Base-by-base conservation (phyloP, 2,329 filamentous ascomycete species). In the Fulvia fulva region DNA sequence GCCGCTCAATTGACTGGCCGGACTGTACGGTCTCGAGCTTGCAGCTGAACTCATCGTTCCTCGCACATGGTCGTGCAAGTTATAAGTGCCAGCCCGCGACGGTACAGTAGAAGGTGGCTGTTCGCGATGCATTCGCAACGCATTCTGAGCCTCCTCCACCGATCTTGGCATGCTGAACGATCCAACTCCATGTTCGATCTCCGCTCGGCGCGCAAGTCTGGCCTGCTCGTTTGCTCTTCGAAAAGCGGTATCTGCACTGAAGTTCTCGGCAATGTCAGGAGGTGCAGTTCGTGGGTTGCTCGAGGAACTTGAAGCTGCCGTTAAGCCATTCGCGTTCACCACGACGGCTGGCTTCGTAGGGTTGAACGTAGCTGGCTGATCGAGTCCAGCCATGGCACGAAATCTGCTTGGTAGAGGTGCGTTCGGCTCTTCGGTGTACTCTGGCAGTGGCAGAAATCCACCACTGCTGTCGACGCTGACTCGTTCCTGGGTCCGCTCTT, bases 361-460 rank as follows among this genome's bases (percentile, higher is more conserved):
- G n/a, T 56, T 58, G 55, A 62, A 62, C 16, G 47, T 32, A 21
- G 59, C 47, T 8, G 68, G 70, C n/a, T 61, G 59, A 51, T 74
- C 70, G 4, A 74, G 60, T 0, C 72, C 72, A 54, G 72, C 72
- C 64, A 74, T 65, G 5, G 68, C 70, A 21, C 72, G 64, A 45
- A 71, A 74, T 6, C 70, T 66, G 41, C 70, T 68, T 7, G 72
- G 72, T 2, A 74, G 56, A 32, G 72, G 72, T 43, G 72, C 70
- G 52, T 78, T 71, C 4, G 75, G 72, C 2, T 89, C 85, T 60
- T 85, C 83, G 30, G 85, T 83, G 67, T 94, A 94, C 1, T 89
- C 88, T 3, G 90, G 90, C 23, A 90, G 88, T 5, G 89, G 88
- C 11, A 90, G 86, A n/a, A 90, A 87, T 84, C 88, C 91, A 65